Conservation (phyloP, 1,284 basidiomycete species). For the Polyporus tsugae region DNA sequence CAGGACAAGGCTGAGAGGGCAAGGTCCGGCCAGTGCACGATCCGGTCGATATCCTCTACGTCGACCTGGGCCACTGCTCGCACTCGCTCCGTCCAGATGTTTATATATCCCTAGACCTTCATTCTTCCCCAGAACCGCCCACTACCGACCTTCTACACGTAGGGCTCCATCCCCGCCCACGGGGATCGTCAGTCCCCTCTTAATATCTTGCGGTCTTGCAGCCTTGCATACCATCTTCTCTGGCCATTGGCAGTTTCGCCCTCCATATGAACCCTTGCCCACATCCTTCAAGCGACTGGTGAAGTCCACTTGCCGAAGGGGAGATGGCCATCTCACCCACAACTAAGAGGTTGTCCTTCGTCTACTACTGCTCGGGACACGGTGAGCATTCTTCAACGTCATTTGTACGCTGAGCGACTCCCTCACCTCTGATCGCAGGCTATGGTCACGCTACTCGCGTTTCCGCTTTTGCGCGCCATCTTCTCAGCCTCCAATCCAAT, state of each 20-base stretch:
- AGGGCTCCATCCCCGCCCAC: not conserved
- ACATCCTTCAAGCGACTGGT: not conserved
- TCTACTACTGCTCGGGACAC: conserved; percentile 79
- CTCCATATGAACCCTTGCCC: not conserved
- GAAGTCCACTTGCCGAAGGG: not conserved
- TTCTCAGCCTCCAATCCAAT: conserved; percentile 52
- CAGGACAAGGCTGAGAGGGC: too few species aligned
- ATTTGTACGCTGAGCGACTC: not conserved
- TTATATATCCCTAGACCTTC: not conserved
- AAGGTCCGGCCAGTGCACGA: not conserved
- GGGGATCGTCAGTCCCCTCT: not conserved
- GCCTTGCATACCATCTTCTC: not conserved
- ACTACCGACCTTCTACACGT: not conserved
- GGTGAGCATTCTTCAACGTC: conserved; percentile 48
- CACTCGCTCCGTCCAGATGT: not conserved
- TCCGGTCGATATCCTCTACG: not conserved
- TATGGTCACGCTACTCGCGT: conserved; percentile 81
- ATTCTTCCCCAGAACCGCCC: not conserved
- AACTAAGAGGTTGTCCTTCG: conserved; percentile 44
- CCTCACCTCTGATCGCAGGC: conserved; percentile 47
- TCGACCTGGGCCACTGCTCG: not conserved
- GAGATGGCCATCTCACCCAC: conserved; percentile 7
- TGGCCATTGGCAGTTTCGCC: not conserved
- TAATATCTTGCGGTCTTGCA: not conserved
- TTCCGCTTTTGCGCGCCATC: conserved; percentile 68